These are phyloP conservation scores for Hippophae rhamnoides DNA, from an alignment of 306 rosid species.

Conservation along the genomic window DNA sequence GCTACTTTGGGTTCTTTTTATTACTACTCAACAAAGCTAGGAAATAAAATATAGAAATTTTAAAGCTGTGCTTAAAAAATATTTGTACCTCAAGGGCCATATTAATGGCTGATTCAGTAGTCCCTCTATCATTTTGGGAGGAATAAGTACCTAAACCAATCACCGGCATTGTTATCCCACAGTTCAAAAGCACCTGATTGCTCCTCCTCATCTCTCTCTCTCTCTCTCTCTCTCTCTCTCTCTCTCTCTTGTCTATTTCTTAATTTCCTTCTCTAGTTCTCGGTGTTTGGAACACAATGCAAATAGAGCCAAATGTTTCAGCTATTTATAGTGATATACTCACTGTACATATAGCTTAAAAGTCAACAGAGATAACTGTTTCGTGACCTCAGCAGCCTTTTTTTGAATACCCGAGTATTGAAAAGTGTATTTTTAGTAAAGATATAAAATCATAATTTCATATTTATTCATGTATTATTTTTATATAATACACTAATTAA, in stretches of 20 bases:
- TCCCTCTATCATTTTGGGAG: constrained; percentile 43
- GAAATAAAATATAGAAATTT: not conserved
- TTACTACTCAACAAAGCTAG: no score
- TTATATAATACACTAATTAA: no score
- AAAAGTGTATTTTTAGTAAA: no score
- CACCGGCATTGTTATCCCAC: constrained; percentile 70
- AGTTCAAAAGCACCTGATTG: constrained; percentile 53
- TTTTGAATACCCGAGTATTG: no score
- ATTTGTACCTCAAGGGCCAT: constrained; percentile 62
- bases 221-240: not conserved
- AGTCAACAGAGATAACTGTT: constrained; percentile 29
- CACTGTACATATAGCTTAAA: not conserved
- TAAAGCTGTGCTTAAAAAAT: not conserved
- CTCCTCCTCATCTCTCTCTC: constrained; percentile 34
- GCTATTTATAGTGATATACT: constrained; percentile 24
- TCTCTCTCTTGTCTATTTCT: not conserved
- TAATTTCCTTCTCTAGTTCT: not conserved
- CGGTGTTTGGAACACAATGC: constrained; percentile 19
- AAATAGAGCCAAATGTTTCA: constrained; percentile 19
- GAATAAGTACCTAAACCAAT: constrained; percentile 85
- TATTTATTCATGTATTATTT: no score
- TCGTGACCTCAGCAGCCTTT: constrained; percentile 10
- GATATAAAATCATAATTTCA: no score
- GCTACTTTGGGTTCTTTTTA: no score
- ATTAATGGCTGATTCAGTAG: constrained; percentile 55